These are phyloP conservation scores for Ceratobasidium sp. DNA, from an alignment of 1,284 basidiomycete genomes.

Conservation along the genomic window DNA sequence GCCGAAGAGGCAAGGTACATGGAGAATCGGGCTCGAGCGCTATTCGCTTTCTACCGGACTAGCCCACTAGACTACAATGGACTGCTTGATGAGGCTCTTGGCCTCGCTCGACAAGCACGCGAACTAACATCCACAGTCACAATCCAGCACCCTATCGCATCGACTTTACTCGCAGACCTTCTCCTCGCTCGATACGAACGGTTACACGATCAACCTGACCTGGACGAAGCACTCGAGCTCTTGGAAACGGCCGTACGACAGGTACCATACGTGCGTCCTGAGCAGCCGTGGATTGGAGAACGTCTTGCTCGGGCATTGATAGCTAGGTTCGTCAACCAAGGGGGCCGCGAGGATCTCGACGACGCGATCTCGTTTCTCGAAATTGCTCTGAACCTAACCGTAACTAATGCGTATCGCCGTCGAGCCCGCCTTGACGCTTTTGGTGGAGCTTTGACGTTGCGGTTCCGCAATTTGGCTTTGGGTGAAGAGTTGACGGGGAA, in stretches of 20 bases:
- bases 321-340: slow-evolving; percentile 7
- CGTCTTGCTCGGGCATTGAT: slow-evolving; percentile 17
- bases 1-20: neutral
- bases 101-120: neutral
- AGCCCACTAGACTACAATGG: neutral
- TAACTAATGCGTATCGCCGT: slow-evolving; percentile 16
- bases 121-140: neutral
- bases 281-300: slow-evolving; percentile 30
- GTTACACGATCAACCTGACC: slow-evolving; percentile 5
- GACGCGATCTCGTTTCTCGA: slow-evolving; percentile 25
- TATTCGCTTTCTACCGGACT: slow-evolving; percentile 25
- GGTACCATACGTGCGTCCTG: slow-evolving; percentile 18
- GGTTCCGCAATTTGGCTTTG: slow-evolving; percentile 77
- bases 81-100: neutral
- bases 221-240: neutral
- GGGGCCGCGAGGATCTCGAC: slow-evolving; percentile 14
- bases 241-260: slow-evolving; percentile 19
- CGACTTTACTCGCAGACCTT: slow-evolving; percentile 22
- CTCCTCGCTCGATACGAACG: slow-evolving; percentile 33
- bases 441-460: slow-evolving; percentile 63
- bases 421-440: slow-evolving; percentile 5
- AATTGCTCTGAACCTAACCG: slow-evolving; percentile 18
- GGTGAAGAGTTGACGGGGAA: too few relatives aligned
- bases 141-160: slow-evolving; percentile 2
- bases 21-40: slow-evolving; percentile 9